These are phyloP conservation scores for Mentha longifolia DNA, from an alignment of 257 asterid genomes.

Conservation along the genomic window DNA sequence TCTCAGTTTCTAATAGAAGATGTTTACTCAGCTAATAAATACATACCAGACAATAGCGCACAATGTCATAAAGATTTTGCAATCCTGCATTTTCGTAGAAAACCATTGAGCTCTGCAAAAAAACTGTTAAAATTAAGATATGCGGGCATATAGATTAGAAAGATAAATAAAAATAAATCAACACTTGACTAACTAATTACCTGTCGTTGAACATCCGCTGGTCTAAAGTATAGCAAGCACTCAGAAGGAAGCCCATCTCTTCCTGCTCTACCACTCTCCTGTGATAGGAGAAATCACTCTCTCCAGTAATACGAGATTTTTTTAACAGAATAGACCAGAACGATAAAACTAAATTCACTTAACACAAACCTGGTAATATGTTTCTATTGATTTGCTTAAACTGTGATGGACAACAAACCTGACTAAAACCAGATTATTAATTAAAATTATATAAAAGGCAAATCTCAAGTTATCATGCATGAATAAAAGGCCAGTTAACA, in stretches of 20 bases:
- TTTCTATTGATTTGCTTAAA: conserved; percentile 98
- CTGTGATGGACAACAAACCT: conserved; percentile 99
- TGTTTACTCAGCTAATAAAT: conserved; percentile 28
- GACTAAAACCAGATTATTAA: conserved; percentile 59
- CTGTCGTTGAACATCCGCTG: conserved; percentile 97
- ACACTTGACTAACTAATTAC: conserved; percentile 41
- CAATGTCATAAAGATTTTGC: conserved; percentile 90
- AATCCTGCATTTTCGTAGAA: conserved; percentile 92
- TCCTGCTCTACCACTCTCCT: conserved; percentile 99
- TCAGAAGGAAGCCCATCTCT: conserved; percentile 99
- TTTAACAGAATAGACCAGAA: conserved; percentile 31
- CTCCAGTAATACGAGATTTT: conserved; percentile 58
- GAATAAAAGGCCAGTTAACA: conserved; percentile 14
- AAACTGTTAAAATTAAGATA: conserved; percentile 31
- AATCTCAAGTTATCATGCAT: conserved; percentile 12
- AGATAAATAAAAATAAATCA: neutral
- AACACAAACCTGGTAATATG: conserved; percentile 87
- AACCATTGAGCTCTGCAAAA: conserved; percentile 97
- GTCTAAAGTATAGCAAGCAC: conserved; percentile 87
- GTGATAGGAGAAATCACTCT: conserved; percentile 55
- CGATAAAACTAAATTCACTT: conserved; percentile 34
- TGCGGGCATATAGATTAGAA: conserved; percentile 18
- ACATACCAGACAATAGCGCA: conserved; percentile 82
- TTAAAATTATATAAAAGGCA: conserved; percentile 28
- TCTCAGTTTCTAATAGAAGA: conserved; percentile 4